Evolutionary conservation across 345 rosid species (phyloP).

Genomic region (Bruguiera parviflora): DNA sequence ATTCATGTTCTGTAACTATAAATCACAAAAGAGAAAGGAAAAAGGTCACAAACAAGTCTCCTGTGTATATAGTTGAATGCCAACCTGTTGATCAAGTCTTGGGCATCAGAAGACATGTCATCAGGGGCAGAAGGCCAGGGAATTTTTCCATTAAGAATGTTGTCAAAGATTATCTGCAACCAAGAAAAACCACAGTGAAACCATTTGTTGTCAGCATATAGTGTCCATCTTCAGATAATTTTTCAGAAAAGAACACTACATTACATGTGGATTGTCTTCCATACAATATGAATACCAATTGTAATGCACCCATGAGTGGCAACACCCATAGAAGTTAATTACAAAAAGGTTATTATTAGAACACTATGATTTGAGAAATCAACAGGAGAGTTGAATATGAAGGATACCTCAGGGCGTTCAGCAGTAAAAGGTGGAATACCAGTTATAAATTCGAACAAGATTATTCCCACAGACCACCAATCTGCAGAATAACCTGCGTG

Average conservation of each 20-base stretch:
- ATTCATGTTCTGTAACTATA: neutral
- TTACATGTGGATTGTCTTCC: neutral
- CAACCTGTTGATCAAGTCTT: constrained; percentile 77
- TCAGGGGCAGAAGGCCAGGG: constrained; percentile 72
- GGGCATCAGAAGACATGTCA: constrained; percentile 71
- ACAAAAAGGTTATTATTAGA: too few species aligned
- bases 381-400: constrained; percentile 9
- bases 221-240: too few species aligned
- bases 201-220: too few species aligned
- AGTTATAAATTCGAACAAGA: constrained; percentile 67
- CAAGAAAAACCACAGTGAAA: constrained; percentile 1
- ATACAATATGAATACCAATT: neutral
- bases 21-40: neutral
- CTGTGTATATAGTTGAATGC: constrained; percentile 12
- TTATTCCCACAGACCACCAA: constrained; percentile 94
- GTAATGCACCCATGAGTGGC: neutral
- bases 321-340: neutral
- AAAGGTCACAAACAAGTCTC: constrained; percentile 7
- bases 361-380: neutral
- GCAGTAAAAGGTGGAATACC: constrained; percentile 86
- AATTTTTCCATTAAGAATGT: constrained; percentile 70
- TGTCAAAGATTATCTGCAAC: constrained; percentile 70
- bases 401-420: constrained; percentile 60
- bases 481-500: constrained; percentile 72
- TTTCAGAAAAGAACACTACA: neutral